A percentile compares a stretch with the other conserved stretches of the same genome.
phyloP scores from a whole-genome alignment of 2,329 filamentous ascomycete species.

The Eutypella sp. region DNA sequence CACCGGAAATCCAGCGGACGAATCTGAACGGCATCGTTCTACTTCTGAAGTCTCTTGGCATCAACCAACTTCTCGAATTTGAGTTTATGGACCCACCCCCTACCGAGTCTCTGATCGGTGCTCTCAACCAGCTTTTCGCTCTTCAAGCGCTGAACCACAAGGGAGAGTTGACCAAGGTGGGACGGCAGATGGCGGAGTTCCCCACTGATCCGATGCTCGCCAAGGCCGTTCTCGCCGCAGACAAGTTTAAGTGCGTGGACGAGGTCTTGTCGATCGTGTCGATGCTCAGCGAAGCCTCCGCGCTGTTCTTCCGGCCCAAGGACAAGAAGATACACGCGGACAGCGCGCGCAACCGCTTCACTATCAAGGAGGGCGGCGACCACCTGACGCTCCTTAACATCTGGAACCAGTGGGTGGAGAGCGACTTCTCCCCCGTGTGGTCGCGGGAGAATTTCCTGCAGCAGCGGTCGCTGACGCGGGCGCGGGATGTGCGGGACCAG shows the following conservation, averaged over 20 bases:
- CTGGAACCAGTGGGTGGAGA: slow-evolving; percentile 93
- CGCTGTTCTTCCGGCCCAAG: slow-evolving; percentile 90
- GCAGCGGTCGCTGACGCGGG: slow-evolving; percentile 80
- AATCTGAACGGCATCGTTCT: slow-evolving; percentile 82
- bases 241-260: slow-evolving; percentile 87
- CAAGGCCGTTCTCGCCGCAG: slow-evolving; percentile 81
- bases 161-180: slow-evolving; percentile 84
- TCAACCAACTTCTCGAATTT: slow-evolving; percentile 88
- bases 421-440: slow-evolving; percentile 85
- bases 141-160: slow-evolving; percentile 84
- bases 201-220: slow-evolving; percentile 89
- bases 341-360: slow-evolving; percentile 82
- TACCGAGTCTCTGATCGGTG: slow-evolving; percentile 81
- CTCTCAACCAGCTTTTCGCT: slow-evolving; percentile 86
- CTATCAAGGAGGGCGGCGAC: slow-evolving; percentile 84
- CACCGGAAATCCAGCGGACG: slow-evolving; percentile 87
- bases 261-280: slow-evolving; percentile 91
- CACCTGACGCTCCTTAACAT: slow-evolving; percentile 85
- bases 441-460: slow-evolving; percentile 90
- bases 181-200: slow-evolving; percentile 92
- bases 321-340: slow-evolving; percentile 97
- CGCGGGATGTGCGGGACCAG: slow-evolving; percentile 88
- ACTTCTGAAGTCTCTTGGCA: slow-evolving; percentile 81
- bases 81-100: slow-evolving; percentile 95
- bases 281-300: slow-evolving; percentile 84